Conservation (phyloP, 805 yeast genomes). For the Candida yuanshanica region DNA sequence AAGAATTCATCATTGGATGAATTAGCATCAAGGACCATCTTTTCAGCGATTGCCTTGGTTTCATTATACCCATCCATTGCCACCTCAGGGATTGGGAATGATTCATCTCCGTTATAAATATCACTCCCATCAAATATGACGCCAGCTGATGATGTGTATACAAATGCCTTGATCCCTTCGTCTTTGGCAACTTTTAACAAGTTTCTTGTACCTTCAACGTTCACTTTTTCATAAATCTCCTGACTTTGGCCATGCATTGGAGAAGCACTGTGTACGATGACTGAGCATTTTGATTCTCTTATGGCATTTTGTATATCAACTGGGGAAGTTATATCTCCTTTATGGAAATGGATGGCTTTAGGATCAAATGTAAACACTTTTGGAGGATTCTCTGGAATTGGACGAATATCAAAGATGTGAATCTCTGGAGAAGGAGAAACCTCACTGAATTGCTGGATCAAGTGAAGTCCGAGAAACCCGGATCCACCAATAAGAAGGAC, state of each 20-base stretch:
- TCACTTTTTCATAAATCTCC: slow-evolving; percentile 80
- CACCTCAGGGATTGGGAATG: slow-evolving; percentile 84
- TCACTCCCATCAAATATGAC: slow-evolving; percentile 96
- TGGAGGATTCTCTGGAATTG: slow-evolving; percentile 68
- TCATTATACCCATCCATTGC: slow-evolving; percentile 97
- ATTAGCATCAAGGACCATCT: slow-evolving; percentile 70
- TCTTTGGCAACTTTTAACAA: slow-evolving; percentile 59
- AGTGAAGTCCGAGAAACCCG: slow-evolving; percentile 89
- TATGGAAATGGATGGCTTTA: slow-evolving; percentile 48
- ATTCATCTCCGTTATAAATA: slow-evolving; percentile 85
- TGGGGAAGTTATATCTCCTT: slow-evolving; percentile 80
- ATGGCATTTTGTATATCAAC: slow-evolving; percentile 66
- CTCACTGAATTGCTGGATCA: slow-evolving; percentile 77
- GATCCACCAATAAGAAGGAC: slow-evolving; percentile 93
- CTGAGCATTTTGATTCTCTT: slow-evolving; percentile 51
- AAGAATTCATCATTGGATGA: slow-evolving; percentile 46
- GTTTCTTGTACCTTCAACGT: slow-evolving; percentile 81
- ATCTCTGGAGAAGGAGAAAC: slow-evolving; percentile 63
- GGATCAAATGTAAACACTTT: slow-evolving; percentile 71
- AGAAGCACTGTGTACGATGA: slow-evolving; percentile 92
- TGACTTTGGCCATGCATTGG: slow-evolving; percentile 90
- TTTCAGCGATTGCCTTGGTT: slow-evolving; percentile 90
- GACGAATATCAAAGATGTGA: slow-evolving; percentile 88
- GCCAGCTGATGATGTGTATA: slow-evolving; percentile 96
- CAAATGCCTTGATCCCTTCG: slow-evolving; percentile 53